These are phyloP conservation scores for Brasilioporus rufonigricans DNA, from an alignment of 768 basidiomycete genomes.

Conservation along the genomic window DNA sequence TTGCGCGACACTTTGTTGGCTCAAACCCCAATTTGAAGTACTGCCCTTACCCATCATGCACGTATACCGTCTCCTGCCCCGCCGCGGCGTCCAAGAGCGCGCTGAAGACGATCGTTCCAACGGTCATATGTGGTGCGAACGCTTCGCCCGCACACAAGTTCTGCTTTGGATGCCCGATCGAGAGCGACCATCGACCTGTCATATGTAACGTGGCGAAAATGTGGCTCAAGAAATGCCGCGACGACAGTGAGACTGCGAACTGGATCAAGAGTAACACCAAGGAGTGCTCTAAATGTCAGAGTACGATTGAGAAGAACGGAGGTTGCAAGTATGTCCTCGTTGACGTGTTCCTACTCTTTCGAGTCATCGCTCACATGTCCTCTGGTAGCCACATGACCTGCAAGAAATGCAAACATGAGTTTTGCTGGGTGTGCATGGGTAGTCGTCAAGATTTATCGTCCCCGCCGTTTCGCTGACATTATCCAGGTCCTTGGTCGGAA, in stretches of 20 bases:
- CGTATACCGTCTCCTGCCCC: constrained; percentile 89
- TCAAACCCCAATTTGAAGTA: constrained; percentile 83
- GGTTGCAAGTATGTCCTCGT: constrained; percentile 89
- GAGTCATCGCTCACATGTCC: constrained; percentile 9
- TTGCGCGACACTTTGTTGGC: constrained; percentile 87
- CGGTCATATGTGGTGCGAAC: constrained; percentile 76
- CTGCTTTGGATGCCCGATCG: constrained; percentile 92
- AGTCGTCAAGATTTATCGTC: constrained; percentile 21
- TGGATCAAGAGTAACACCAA: constrained; percentile 99
- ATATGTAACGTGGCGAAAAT: constrained; percentile 84
- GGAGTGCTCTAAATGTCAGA: constrained; percentile 93
- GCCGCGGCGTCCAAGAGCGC: constrained; percentile 73
- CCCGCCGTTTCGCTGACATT: constrained; percentile 1
- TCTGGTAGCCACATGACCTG: constrained; percentile 93
- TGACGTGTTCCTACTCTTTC: constrained; percentile 69
- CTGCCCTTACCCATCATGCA: constrained; percentile 94
- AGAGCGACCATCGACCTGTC: constrained; percentile 89
- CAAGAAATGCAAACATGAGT: constrained; percentile 98
- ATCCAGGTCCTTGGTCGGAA: constrained; percentile 88
- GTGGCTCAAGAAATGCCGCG: constrained; percentile 97
- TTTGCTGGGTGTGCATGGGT: constrained; percentile 99
- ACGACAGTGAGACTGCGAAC: constrained; percentile 98
- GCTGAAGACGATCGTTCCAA: constrained; percentile 80
- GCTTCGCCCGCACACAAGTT: constrained; percentile 65
- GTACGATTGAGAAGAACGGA: constrained; percentile 99